Conservation (phyloP, 2,329 filamentous ascomycete species). For the Aspergillus caelatus region DNA sequence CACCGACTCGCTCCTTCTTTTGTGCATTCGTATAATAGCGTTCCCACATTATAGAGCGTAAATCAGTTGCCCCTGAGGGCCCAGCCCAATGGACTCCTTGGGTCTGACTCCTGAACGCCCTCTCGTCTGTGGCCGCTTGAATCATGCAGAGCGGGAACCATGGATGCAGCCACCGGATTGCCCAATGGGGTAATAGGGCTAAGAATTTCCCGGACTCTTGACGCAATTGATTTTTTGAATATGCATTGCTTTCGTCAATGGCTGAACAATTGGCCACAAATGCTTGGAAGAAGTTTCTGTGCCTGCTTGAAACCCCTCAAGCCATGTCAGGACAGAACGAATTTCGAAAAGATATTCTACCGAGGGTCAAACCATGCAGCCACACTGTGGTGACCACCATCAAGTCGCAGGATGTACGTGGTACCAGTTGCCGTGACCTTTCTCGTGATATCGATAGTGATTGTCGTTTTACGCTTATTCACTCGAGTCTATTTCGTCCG, state of each 20-base stretch:
- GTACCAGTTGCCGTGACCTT: conserved; percentile 25
- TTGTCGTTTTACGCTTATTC: conserved; percentile 26
- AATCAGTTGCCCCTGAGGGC: neutral
- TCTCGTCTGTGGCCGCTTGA: neutral
- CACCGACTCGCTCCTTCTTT: no score
- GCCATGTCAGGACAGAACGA: neutral
- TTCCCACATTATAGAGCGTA: neutral
- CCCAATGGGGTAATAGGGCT: neutral
- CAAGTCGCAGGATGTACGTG: conserved; percentile 25
- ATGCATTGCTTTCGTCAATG: neutral
- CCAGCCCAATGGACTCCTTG: neutral
- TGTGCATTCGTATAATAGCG: neutral
- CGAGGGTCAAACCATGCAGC: neutral
- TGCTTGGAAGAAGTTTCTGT: neutral
- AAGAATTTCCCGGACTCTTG: conserved; percentile 8
- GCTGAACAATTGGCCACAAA: neutral
- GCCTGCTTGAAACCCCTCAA: neutral
- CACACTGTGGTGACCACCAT: neutral
- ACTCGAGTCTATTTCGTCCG: conserved; percentile 27
- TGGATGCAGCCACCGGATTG: neutral
- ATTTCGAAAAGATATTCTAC: neutral
- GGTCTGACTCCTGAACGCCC: neutral
- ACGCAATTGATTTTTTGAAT: conserved; percentile 18
- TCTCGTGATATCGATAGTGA: conserved; percentile 20
- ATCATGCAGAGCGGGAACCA: neutral